phyloP scores from a whole-genome alignment of 148 eudicot genomes.

The Arbutus unedo region DNA sequence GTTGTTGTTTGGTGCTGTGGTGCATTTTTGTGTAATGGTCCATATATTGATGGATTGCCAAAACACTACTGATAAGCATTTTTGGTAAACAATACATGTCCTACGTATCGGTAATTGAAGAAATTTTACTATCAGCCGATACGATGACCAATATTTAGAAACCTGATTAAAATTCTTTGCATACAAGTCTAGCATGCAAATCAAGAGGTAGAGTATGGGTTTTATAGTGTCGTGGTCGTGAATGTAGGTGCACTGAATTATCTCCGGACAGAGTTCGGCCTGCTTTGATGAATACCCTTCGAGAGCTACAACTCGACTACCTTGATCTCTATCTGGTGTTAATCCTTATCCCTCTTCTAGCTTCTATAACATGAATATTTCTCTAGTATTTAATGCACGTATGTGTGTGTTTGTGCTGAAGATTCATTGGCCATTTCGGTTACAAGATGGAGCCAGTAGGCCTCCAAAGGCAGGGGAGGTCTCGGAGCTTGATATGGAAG shows the following conservation, averaged over 20 bases:
- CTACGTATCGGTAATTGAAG: no score
- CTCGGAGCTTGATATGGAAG: slow-evolving; percentile 61
- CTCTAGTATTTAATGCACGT: neutral
- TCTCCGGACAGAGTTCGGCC: slow-evolving; percentile 53
- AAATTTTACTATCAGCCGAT: no score
- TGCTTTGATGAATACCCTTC: slow-evolving; percentile 46
- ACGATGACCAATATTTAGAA: no score
- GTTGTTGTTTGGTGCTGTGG: no score
- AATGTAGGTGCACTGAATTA: slow-evolving; percentile 53
- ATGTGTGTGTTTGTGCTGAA: slow-evolving; percentile 10
- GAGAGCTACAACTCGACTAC: slow-evolving; percentile 48
- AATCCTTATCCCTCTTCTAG: neutral
- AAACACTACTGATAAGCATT: no score
- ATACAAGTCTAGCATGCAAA: neutral
- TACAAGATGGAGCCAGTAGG: slow-evolving; percentile 44
- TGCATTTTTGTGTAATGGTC: no score
- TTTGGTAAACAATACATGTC: no score
- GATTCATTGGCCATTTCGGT: slow-evolving; percentile 61
- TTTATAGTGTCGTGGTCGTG: neutral
- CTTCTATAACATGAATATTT: neutral
- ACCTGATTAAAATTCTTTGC: neutral
- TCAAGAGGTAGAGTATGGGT: neutral
- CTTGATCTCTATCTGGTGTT: slow-evolving; percentile 57
- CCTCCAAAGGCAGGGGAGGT: slow-evolving; percentile 55
- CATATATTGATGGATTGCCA: no score